Evolutionary conservation across 176 grass and related monocot species (phyloP).

Genomic region (Paspalum notatum): DNA sequence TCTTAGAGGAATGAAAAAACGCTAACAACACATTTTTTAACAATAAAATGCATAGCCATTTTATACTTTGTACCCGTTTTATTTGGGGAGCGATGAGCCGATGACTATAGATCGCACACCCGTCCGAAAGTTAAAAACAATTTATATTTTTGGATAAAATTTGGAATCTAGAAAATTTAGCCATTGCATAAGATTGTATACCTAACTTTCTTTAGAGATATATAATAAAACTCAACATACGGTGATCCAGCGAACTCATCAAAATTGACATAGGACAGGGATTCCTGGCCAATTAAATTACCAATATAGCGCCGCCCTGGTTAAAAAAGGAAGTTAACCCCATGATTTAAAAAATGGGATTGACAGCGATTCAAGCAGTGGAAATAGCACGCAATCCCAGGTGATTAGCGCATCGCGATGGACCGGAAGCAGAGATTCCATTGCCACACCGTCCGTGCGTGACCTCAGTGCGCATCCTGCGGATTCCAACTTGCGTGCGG

Average conservation of each 20-base stretch:
- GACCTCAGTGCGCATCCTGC: not conserved
- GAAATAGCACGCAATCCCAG: constrained; percentile 22
- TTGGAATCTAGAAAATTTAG: too few species aligned
- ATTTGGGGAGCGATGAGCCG: too few species aligned
- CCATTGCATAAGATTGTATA: too few species aligned
- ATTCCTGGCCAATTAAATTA: not conserved
- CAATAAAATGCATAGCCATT: too few species aligned
- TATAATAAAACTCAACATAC: too few species aligned
- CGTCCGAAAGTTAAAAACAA: too few species aligned
- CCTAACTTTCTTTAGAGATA: too few species aligned
- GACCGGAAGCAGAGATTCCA: constrained; percentile 17
- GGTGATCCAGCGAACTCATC: not conserved
- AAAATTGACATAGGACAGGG: not conserved
- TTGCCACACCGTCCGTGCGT: not conserved
- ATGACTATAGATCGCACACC: too few species aligned
- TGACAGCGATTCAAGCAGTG: not conserved
- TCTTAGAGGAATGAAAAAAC: too few species aligned
- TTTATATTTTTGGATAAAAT: too few species aligned
- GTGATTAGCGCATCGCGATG: not conserved
- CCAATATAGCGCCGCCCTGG: not conserved
- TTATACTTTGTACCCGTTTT: too few species aligned
- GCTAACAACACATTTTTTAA: too few species aligned
- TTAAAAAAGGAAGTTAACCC: not conserved
- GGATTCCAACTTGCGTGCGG: constrained; percentile 18
- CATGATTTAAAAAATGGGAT: not conserved